Evolutionary conservation across 2,329 filamentous ascomycete genomes (phyloP).

Genomic region (Hypomyces perniciosus): DNA sequence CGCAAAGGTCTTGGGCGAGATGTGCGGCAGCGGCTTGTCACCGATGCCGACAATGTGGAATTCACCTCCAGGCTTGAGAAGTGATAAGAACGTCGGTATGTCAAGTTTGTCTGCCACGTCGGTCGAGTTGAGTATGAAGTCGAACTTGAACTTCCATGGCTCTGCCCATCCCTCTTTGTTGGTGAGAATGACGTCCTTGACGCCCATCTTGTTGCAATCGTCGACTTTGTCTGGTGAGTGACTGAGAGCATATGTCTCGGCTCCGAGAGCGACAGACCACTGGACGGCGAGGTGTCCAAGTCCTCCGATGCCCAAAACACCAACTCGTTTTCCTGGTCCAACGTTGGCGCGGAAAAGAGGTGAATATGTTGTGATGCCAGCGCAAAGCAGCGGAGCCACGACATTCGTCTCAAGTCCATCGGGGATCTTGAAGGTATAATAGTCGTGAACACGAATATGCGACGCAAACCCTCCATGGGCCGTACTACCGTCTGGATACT

Average conservation of each 20-base stretch:
- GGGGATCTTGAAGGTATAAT: constrained; percentile 56
- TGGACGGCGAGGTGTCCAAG: constrained; percentile 68
- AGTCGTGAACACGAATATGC: constrained; percentile 44
- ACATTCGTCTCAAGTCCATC: constrained; percentile 43
- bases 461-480: constrained; percentile 58
- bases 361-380: constrained; percentile 66
- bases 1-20: constrained; percentile 38
- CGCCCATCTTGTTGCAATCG: constrained; percentile 57
- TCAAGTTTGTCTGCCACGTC: constrained; percentile 50
- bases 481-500: constrained; percentile 53
- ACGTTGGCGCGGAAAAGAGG: constrained; percentile 61
- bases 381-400: constrained; percentile 68
- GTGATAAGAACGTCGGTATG: constrained; percentile 44
- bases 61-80: constrained; percentile 45
- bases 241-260: constrained; percentile 59
- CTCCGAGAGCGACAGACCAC: constrained; percentile 64
- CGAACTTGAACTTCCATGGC: constrained; percentile 44
- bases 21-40: constrained; percentile 39
- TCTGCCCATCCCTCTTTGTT: constrained; percentile 51
- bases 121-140: constrained; percentile 46
- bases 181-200: constrained; percentile 46
- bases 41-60: constrained; percentile 56
- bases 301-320: constrained; percentile 66
- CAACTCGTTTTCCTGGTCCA: constrained; percentile 65
- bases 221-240: constrained; percentile 52